phyloP scores from a whole-genome alignment of 176 grass and related monocot genomes.

The Eleusine indica region DNA sequence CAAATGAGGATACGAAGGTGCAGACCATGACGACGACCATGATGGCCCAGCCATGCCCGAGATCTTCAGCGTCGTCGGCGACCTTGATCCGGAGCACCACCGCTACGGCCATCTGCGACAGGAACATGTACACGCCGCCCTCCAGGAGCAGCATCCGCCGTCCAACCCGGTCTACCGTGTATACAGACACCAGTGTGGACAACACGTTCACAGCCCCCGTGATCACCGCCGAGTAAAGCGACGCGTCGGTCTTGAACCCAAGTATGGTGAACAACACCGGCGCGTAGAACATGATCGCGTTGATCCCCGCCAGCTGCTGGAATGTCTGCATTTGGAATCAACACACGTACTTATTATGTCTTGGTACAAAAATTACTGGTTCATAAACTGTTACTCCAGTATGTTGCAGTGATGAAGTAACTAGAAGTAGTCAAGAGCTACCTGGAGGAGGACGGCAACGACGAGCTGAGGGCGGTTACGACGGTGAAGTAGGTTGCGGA shows the following conservation, averaged over 20 bases:
- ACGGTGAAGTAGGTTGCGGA: not conserved
- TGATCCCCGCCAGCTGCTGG: constrained; percentile 55
- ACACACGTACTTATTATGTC: too few relatives aligned
- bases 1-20: constrained; percentile 17
- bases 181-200: constrained; percentile 24
- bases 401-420: too few relatives aligned
- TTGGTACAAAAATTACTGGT: too few relatives aligned
- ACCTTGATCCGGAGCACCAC: constrained; percentile 7
- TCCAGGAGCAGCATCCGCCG: constrained; percentile 45
- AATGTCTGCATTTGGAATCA: not conserved
- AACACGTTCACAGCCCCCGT: not conserved
- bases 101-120: constrained; percentile 35
- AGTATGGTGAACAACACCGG: constrained; percentile 50
- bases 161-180: constrained; percentile 41
- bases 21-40: not conserved
- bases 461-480: constrained; percentile 4
- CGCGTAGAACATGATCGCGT: constrained; percentile 57
- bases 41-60: not conserved
- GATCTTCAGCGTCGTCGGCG: not conserved
- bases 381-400: too few relatives aligned
- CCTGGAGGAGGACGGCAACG: not conserved
- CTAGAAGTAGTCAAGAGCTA: not conserved
- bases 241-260: constrained; percentile 10
- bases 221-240: constrained; percentile 10
- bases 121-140: constrained; percentile 42